Evolutionary conservation across 116 monocot genomes (phyloP).

Genomic region (Posidonia oceanica): DNA sequence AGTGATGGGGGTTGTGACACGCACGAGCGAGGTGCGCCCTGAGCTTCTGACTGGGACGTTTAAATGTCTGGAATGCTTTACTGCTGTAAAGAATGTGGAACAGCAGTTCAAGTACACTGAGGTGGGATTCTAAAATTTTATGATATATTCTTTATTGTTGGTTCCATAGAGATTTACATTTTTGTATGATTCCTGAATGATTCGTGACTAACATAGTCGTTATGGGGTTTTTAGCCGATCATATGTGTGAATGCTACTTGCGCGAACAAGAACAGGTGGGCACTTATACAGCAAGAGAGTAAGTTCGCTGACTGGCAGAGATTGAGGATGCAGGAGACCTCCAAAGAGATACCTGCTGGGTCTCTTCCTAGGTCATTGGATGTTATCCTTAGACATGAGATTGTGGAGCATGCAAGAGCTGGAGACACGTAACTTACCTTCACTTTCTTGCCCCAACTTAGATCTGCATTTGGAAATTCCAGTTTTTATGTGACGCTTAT

Average conservation of each 20-base stretch:
- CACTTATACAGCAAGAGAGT: conserved; percentile 90
- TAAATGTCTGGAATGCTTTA: conserved; percentile 80
- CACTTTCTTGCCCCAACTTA: neutral
- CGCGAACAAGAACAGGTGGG: conserved; percentile 63
- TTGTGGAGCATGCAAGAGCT: conserved; percentile 93
- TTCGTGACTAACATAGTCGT: neutral
- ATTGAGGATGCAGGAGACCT: conserved; percentile 90
- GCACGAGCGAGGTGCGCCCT: conserved; percentile 96
- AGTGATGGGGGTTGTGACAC: conserved; percentile 94
- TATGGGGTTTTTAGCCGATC: conserved; percentile 44
- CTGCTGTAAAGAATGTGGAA: conserved; percentile 68
- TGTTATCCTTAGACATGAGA: conserved; percentile 94
- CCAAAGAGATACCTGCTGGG: conserved; percentile 96
- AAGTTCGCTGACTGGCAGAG: conserved; percentile 99
- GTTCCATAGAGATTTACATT: neutral
- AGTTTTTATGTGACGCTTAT: neutral
- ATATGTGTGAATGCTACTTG: conserved; percentile 88
- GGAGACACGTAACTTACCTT: conserved; percentile 71
- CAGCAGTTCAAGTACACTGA: conserved; percentile 98
- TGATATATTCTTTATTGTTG: neutral
- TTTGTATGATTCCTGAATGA: conserved; percentile 2
- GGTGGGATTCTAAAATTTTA: conserved; percentile 13
- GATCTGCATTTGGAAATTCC: neutral
- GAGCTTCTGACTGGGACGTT: conserved; percentile 89
- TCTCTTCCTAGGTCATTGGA: conserved; percentile 94